Base-by-base conservation (phyloP, 352 stramenopile genomes). In the Pythium guiyangense region DNA sequence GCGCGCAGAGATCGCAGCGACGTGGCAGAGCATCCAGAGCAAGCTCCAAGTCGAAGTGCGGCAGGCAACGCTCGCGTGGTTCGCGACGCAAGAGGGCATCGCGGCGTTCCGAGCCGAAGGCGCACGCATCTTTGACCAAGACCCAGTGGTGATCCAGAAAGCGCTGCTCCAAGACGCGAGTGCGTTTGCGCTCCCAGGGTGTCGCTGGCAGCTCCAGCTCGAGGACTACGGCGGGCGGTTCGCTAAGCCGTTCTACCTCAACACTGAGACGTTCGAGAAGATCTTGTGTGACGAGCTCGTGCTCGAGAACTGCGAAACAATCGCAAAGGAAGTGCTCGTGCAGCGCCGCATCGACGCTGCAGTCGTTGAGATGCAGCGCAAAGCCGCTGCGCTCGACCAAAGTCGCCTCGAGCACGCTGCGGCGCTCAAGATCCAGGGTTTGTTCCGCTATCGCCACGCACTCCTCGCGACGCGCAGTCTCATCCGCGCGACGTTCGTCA, bases 211-310 rank as follows among this genome's bases (percentile, higher is more conserved):
- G 34, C 55, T 87, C 26, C 69, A 73, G 1, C 62, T 91, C 4
- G 77, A 86, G 18, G 74, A 75, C 34, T 79, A 80, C 34, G 74
- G 79, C 12, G 60, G 66, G 6, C 67, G 72, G 14, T 70, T 77
- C n/a, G 71, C 81, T 31, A 89, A 91, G 45, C 66, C 78, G 0
- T 88, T 81, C 52, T 91, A 84, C 45, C 61, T 87, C 14, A 84
- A 91, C 61, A 66, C 52, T 0, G 66, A 84, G 53, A 86, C 75
- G 2, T 78, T 82, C 11, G 68, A 89, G 34, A 89, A 87, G 52
- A 64, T 86, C 62, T 61, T 86, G 55, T 91, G 79, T 37, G 78
- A 84, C 51, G 77, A 88, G 20, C 61, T 91, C 17, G 67, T 84
- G 45, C 70, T 89, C 52, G 77, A 88, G 6, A 69, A 88, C n/a